phyloP scores from a whole-genome alignment of 2,329 filamentous ascomycete genomes.

The Magnaporthiopsis rhizophila region DNA sequence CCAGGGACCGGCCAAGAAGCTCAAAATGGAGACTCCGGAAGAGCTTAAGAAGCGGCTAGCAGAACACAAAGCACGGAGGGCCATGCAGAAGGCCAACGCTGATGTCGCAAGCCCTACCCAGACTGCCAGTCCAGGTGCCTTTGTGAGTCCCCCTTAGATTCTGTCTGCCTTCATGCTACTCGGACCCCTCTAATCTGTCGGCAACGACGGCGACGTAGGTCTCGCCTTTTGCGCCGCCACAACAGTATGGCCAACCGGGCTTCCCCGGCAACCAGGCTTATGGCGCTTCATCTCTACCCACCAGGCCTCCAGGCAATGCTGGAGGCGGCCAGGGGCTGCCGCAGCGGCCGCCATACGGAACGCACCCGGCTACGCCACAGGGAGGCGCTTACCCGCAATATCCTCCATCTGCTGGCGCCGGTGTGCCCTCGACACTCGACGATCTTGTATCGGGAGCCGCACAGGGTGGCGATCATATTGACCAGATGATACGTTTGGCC shows the following conservation, averaged over 20 bases:
- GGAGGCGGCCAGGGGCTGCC: slow-evolving; percentile 17
- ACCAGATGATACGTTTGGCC: slow-evolving; percentile 56
- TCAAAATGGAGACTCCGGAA: slow-evolving; percentile 65
- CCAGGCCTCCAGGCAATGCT: slow-evolving; percentile 33
- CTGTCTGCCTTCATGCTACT: neutral
- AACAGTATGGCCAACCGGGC: slow-evolving; percentile 20
- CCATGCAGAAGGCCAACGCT: slow-evolving; percentile 50
- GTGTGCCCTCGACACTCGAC: slow-evolving; percentile 35
- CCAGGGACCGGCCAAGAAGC: slow-evolving; percentile 60
- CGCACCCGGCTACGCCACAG: slow-evolving; percentile 20
- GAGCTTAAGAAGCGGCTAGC: slow-evolving; percentile 76
- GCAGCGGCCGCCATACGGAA: slow-evolving; percentile 20
- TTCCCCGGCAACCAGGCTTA: slow-evolving; percentile 12
- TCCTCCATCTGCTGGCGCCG: slow-evolving; percentile 18
- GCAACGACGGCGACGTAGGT: slow-evolving; percentile 18
- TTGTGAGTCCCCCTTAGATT: slow-evolving; percentile 40
- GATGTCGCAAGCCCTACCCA: slow-evolving; percentile 42
- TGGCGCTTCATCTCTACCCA: slow-evolving; percentile 27
- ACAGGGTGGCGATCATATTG: slow-evolving; percentile 50
- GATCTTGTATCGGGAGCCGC: slow-evolving; percentile 36
- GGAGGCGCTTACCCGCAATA: neutral
- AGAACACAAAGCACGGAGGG: slow-evolving; percentile 63
- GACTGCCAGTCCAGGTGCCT: slow-evolving; percentile 43
- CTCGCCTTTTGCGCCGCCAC: slow-evolving; percentile 36
- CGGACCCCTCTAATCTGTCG: slow-evolving; percentile 14